These are phyloP conservation scores for Kwoniella sp. DNA, from an alignment of 768 basidiomycete genomes.

Conservation along the genomic window DNA sequence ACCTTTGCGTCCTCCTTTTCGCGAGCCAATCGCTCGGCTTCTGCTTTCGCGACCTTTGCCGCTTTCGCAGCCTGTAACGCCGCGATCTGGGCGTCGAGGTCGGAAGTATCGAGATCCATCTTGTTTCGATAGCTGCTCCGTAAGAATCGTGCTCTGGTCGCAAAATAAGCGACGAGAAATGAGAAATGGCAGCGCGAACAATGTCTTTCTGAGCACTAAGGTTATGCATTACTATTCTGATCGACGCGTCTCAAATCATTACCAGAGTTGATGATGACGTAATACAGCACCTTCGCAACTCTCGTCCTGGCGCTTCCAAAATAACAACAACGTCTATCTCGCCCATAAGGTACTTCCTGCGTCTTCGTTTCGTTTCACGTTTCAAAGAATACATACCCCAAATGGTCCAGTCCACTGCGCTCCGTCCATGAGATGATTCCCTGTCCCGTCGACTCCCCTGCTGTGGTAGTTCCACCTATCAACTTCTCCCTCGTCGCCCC, in stretches of 20 bases:
- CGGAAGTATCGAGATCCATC: conserved; percentile 32
- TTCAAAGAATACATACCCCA: too few species aligned
- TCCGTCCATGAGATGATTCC: conserved; percentile 4
- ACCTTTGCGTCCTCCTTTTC: conserved; percentile 43
- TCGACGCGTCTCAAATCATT: neutral
- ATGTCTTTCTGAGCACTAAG: too few species aligned
- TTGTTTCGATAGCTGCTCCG: neutral
- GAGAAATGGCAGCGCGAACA: too few species aligned
- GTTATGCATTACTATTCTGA: too few species aligned
- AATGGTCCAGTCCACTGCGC: too few species aligned
- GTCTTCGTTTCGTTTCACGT: too few species aligned
- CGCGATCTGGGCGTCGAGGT: conserved; percentile 46
- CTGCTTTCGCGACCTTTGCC: conserved; percentile 19
- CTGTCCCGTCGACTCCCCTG: conserved; percentile 1
- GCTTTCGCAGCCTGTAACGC: conserved; percentile 28
- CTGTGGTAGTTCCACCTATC: conserved; percentile 51
- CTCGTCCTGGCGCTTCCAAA: too few species aligned
- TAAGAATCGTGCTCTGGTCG: too few species aligned
- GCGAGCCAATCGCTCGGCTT: conserved; percentile 6
- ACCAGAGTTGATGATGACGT: conserved; percentile 5
- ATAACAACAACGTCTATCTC: too few species aligned
- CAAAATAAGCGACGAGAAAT: too few species aligned
- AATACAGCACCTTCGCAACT: too few species aligned
- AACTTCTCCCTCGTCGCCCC: conserved; percentile 48
- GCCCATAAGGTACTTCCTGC: too few species aligned